Base-by-base conservation (phyloP, 306 rosid species). In the Biancaea sappan region DNA sequence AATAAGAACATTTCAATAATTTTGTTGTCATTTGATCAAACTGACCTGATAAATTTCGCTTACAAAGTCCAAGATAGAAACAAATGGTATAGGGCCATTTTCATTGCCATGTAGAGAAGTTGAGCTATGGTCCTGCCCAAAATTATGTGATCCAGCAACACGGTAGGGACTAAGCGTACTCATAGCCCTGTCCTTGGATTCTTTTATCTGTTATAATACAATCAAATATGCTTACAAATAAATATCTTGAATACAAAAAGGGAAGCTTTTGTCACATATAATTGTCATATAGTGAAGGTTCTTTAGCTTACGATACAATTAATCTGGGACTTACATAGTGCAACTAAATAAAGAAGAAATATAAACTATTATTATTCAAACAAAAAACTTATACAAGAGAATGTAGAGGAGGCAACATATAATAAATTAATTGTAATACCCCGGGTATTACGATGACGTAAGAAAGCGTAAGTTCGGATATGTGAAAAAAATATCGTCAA, bases 1-100 rank as follows among this genome's bases (percentile, higher is more conserved):
- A 54, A 68, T 54, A 48, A 32, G 61, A 19, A 34, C 41, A 21
- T 52, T 46, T 34, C 26, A 28, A 59, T 56, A 69, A 50, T 38
- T 72, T 35, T 21, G 14, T 25, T 53, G 50, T 52, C 65, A 62
- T 67, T 64, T 57, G 13, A 74, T 40, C 73, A 73, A 78, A 80
- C 84, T 69, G 69, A 91, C 98, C 98, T 84, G 94, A 84, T 94
- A 94, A 77, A 94, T 83, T 73, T 92, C 89, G 48, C 97, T 90
- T 68, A 94, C 98, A 70, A 94, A 94, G 81, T 94, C 94, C 87
- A 94, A 75, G 65, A 94, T 90, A 74, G 98, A 94, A 71, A 91
- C 69, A 74, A 94, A 94, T n/a, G 96, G 86, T 60, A 74, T 80
- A 54, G 83, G 51, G 14, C 83, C 61, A 65, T 44, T 66, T 77